Percentiles rank a stretch among this genome's conserved stretches.
Conservation (phyloP, 768 basidiomycete species). For the Exidia glandulosa region DNA sequence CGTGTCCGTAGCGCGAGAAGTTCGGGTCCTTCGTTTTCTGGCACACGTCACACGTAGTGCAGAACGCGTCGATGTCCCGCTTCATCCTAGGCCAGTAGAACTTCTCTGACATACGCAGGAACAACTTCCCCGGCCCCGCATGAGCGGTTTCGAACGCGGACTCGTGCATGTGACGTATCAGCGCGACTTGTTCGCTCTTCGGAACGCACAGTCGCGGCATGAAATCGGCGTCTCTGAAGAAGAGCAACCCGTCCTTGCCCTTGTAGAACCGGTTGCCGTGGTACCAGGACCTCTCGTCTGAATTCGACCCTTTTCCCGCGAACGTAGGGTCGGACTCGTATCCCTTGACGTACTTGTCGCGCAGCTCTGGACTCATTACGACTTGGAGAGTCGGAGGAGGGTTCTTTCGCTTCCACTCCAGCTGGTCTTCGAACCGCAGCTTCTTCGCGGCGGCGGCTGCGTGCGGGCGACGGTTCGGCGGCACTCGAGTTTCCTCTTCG, state of each 20-base stretch:
- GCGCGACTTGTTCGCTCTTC: not conserved
- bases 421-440: too few relatives aligned
- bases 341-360: too few relatives aligned
- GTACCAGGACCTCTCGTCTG: slow-evolving; percentile 1
- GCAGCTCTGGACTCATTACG: too few relatives aligned
- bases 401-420: too few relatives aligned
- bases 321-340: too few relatives aligned
- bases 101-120: not conserved
- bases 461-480: too few relatives aligned
- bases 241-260: slow-evolving; percentile 7
- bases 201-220: slow-evolving; percentile 9
- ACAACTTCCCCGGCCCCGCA: slow-evolving; percentile 4
- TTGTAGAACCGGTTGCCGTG: slow-evolving; percentile 7
- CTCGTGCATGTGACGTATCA: slow-evolving; percentile 4
- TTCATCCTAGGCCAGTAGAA: slow-evolving; percentile 7
- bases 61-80: slow-evolving; percentile 1
- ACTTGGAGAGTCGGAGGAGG: too few relatives aligned
- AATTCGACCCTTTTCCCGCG: too few relatives aligned
- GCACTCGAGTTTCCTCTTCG: too few relatives aligned
- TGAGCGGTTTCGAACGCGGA: slow-evolving; percentile 4
- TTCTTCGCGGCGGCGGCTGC: too few relatives aligned
- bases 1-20: slow-evolving; percentile 1
- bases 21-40: slow-evolving; percentile 6
- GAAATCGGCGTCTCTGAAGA: slow-evolving; percentile 9
- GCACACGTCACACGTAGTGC: slow-evolving; percentile 7